Conservation (phyloP, 768 basidiomycete species). For the Leccinum incarnatum region DNA sequence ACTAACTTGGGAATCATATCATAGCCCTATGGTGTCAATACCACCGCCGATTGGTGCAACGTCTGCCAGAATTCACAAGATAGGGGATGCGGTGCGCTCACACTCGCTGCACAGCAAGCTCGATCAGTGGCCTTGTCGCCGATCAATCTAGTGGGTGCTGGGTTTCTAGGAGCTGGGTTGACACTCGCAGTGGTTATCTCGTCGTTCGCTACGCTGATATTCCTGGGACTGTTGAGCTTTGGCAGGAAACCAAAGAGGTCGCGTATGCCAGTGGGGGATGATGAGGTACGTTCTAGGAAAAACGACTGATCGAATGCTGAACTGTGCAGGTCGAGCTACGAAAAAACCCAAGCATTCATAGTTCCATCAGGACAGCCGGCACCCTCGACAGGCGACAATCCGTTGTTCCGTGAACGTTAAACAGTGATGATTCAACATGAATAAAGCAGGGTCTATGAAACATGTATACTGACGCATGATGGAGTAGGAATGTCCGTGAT, state of each 20-base stretch:
- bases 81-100: slow-evolving; percentile 54
- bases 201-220: slow-evolving; percentile 38
- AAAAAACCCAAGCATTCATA: slow-evolving; percentile 12
- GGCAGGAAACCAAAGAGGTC: slow-evolving; percentile 15
- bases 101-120: slow-evolving; percentile 29
- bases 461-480: slow-evolving; percentile 19
- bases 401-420: slow-evolving; percentile 2
- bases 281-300: slow-evolving; percentile 17
- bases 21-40: slow-evolving; percentile 50
- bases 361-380: neutral
- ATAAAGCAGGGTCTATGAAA: slow-evolving; percentile 9
- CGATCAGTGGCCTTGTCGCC: slow-evolving; percentile 33
- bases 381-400: neutral
- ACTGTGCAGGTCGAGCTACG: slow-evolving; percentile 22
- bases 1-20: neutral
- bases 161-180: slow-evolving; percentile 63
- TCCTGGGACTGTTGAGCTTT: slow-evolving; percentile 38
- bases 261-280: slow-evolving; percentile 1
- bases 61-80: slow-evolving; percentile 55
- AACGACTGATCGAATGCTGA: slow-evolving; percentile 1
- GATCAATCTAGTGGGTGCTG: slow-evolving; percentile 59
- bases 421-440: neutral
- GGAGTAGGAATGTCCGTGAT: slow-evolving; percentile 16
- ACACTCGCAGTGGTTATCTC: slow-evolving; percentile 41
- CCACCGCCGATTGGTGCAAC: slow-evolving; percentile 56